Conservation (phyloP, 192 early-diverging fungal species). For the Podila epigama region DNA sequence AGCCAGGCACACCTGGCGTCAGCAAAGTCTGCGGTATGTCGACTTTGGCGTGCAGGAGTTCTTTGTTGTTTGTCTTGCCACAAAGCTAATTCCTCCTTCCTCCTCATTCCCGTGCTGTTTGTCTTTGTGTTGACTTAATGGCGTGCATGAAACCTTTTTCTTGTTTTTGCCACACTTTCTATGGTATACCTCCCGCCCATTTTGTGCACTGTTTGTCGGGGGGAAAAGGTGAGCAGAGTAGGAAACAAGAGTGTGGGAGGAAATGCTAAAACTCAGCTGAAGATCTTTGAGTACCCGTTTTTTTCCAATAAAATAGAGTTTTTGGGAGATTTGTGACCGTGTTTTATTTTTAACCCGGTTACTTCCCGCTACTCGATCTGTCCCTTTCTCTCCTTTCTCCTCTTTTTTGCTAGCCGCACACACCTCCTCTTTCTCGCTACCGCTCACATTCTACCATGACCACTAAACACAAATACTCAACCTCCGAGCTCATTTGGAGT, state of each 20-base stretch:
- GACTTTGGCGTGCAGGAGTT: not conserved
- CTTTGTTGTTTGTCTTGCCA: no score
- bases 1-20: not conserved
- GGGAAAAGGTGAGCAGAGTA: no score
- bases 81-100: not conserved
- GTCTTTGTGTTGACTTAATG: no score
- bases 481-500: not conserved
- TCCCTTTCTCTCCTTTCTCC: no score
- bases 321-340: not conserved
- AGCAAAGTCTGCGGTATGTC: not conserved
- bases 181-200: no score
- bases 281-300: no score
- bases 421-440: not conserved
- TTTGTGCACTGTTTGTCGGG: no score
- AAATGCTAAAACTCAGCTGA: no score
- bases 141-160: no score
- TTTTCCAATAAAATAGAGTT: not conserved
- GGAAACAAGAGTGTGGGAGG: no score
- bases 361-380: not conserved
- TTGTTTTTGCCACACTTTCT: no score
- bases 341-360: not conserved
- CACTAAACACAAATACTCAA: not conserved
- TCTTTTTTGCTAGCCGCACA: not conserved
- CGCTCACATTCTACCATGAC: not conserved
- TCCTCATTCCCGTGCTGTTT: not conserved